A percentile compares a stretch with the other conserved stretches of the same genome.
Conservation (phyloP, 2,329 filamentous ascomycete species). For the Arthroderma uncinatum region DNA sequence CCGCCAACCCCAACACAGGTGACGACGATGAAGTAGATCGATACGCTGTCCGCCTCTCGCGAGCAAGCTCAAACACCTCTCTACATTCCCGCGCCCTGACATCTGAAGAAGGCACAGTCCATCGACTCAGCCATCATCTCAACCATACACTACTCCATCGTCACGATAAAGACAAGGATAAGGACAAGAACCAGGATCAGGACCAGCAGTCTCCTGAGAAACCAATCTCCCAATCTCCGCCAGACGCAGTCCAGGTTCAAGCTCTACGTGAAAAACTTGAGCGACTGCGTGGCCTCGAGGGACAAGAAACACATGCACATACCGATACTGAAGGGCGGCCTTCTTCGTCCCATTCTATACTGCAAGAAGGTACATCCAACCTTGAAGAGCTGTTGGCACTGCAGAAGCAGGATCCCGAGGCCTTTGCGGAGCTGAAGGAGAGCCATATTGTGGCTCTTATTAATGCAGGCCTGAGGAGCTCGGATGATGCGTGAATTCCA, state of each 20-base stretch:
- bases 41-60: slow-evolving; percentile 41
- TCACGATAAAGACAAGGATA: not conserved
- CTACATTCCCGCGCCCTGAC: slow-evolving; percentile 54
- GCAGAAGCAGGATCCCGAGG: slow-evolving; percentile 34
- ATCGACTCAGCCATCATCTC: slow-evolving; percentile 56
- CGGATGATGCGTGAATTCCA: slow-evolving; percentile 6
- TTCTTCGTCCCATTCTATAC: slow-evolving; percentile 26
- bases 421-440: slow-evolving; percentile 35
- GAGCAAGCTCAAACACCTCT: slow-evolving; percentile 56
- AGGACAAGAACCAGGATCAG: slow-evolving; percentile 18
- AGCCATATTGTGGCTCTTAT: slow-evolving; percentile 39
- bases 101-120: slow-evolving; percentile 59
- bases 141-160: slow-evolving; percentile 49
- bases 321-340: slow-evolving; percentile 26
- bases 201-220: slow-evolving; percentile 32
- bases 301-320: slow-evolving; percentile 16
- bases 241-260: slow-evolving; percentile 36
- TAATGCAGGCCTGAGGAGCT: slow-evolving; percentile 28
- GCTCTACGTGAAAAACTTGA: slow-evolving; percentile 36
- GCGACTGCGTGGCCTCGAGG: slow-evolving; percentile 30
- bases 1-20: slow-evolving; percentile 32
- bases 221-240: slow-evolving; percentile 24
- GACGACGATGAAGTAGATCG: slow-evolving; percentile 32
- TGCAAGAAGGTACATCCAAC: slow-evolving; percentile 35
- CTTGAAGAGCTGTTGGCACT: slow-evolving; percentile 36